Conservation (phyloP, 805 yeast species). For the Vanderwaltozyma tropicalis region DNA sequence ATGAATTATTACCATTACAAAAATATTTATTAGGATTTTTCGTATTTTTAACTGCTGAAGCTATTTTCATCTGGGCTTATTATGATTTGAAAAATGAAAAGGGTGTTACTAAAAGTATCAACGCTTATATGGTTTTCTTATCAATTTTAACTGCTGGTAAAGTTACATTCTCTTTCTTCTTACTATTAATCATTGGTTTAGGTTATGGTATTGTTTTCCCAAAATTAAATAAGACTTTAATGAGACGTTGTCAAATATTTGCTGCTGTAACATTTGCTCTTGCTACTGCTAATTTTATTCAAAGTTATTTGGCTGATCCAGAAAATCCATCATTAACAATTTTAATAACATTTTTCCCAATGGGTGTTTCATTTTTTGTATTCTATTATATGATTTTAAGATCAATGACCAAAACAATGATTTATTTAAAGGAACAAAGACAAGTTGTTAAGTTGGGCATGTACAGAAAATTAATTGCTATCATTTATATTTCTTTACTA, state of each 20-base stretch:
- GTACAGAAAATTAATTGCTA: conserved; percentile 68
- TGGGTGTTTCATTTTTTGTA: conserved; percentile 53
- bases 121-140: conserved; percentile 64
- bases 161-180: conserved; percentile 78
- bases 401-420: conserved; percentile 66
- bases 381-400: conserved; percentile 69
- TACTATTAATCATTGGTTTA: conserved; percentile 71
- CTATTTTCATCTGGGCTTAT: conserved; percentile 82
- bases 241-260: conserved; percentile 60
- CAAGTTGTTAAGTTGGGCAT: conserved; percentile 84
- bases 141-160: conserved; percentile 73
- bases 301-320: conserved; percentile 43
- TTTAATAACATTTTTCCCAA: conserved; percentile 58
- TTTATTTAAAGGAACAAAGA: conserved; percentile 67
- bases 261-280: conserved; percentile 47
- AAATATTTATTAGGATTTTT: conserved; percentile 82
- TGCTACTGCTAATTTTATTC: conserved; percentile 43
- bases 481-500: conserved; percentile 63
- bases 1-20: conserved; percentile 83
- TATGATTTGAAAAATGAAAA: conserved; percentile 70
- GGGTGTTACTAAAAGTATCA: conserved; percentile 47
- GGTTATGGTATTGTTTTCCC: conserved; percentile 95
- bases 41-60: conserved; percentile 72
- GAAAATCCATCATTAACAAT: conserved; percentile 40
- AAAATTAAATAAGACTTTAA: conserved; percentile 59